phyloP scores from a whole-genome alignment of 1,139 yeast genomes.

The Debaryomyces coudertii region DNA sequence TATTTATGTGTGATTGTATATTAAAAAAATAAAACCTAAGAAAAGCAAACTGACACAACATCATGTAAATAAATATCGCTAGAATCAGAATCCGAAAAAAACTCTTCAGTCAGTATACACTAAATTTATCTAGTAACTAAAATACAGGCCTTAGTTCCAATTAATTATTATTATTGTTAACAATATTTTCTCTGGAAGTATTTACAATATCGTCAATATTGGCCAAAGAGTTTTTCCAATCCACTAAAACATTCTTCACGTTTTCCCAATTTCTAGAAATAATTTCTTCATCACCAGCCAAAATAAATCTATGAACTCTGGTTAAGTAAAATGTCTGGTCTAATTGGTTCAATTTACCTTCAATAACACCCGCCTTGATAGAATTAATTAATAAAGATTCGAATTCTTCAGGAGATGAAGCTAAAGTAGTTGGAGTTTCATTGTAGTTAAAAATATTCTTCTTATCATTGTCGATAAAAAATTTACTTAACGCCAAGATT shows the following conservation, averaged over 20 bases:
- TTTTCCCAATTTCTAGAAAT: conserved; percentile 35
- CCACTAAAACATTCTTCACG: conserved; percentile 38
- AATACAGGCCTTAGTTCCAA: not conserved
- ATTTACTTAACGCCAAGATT: conserved; percentile 47
- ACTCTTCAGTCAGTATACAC: conserved; percentile 2
- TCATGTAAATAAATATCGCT: conserved; percentile 1
- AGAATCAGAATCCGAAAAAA: not conserved
- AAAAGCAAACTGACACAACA: conserved; percentile 2
- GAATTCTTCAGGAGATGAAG: conserved; percentile 37
- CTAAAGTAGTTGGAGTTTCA: conserved; percentile 39
- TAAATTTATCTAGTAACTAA: not conserved
- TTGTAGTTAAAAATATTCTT: conserved; percentile 37
- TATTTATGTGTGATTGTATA: conserved; percentile 4
- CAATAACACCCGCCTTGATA: conserved; percentile 48
- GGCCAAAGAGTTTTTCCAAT: conserved; percentile 46
- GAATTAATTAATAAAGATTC: conserved; percentile 48
- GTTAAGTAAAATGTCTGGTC: conserved; percentile 47
- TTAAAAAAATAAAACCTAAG: not conserved
- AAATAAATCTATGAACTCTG: conserved; percentile 46
- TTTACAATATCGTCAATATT: conserved; percentile 49
- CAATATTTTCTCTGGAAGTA: conserved; percentile 49
- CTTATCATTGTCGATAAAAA: conserved; percentile 31
- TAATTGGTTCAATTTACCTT: conserved; percentile 52
- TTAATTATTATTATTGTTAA: conserved; percentile 27
- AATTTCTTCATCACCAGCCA: conserved; percentile 43